phyloP scores from a whole-genome alignment of 352 stramenopile species.

The Phytophthora uliginosa region DNA sequence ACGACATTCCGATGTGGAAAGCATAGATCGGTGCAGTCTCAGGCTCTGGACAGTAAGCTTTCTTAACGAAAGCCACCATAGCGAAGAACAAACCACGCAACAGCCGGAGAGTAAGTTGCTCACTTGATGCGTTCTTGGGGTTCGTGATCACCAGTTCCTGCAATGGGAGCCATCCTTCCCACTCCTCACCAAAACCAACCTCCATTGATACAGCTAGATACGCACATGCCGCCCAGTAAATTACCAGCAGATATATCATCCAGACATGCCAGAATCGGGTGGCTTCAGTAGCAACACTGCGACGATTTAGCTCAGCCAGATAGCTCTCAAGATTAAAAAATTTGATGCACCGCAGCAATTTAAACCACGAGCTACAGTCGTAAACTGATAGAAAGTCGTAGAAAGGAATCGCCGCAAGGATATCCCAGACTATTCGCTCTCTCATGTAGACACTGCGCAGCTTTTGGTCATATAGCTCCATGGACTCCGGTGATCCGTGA shows the following conservation, averaged over 20 bases:
- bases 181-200: conserved; percentile 49
- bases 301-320: conserved; percentile 58
- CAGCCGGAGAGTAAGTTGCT: conserved; percentile 40
- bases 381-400: conserved; percentile 43
- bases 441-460: conserved; percentile 41
- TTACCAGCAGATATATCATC: conserved; percentile 55
- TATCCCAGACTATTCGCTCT: conserved; percentile 50
- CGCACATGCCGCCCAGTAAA: conserved; percentile 61
- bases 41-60: conserved; percentile 44
- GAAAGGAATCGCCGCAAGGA: conserved; percentile 39
- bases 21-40: conserved; percentile 33
- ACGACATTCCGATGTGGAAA: conserved; percentile 50
- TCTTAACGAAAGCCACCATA: conserved; percentile 49
- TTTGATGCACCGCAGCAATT: conserved; percentile 49
- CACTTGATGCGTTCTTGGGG: conserved; percentile 30
- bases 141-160: conserved; percentile 37
- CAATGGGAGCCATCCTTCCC: conserved; percentile 53
- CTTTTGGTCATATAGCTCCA: conserved; percentile 61
- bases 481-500: conserved; percentile 31
- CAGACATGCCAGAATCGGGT: conserved; percentile 52
- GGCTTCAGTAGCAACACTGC: conserved; percentile 50
- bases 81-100: conserved; percentile 55
- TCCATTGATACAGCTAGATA: conserved; percentile 48
- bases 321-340: conserved; percentile 50
- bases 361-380: conserved; percentile 28